Evolutionary conservation across 768 basidiomycete species (phyloP).

Genomic region (Butyriboletus loyo): DNA sequence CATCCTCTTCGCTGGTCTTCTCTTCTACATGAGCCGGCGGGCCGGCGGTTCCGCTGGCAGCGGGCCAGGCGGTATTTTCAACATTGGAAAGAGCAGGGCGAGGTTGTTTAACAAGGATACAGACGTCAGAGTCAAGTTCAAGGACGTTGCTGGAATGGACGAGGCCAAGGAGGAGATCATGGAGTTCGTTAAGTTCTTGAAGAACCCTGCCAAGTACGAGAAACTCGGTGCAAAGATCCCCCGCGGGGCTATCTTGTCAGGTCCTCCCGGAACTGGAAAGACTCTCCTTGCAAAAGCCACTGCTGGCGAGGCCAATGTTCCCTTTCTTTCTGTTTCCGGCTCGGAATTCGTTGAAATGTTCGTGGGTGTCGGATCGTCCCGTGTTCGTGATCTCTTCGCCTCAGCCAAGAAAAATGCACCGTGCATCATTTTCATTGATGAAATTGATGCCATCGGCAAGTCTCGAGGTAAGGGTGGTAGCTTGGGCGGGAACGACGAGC

Average conservation of each 20-base stretch:
- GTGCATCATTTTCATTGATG: constrained; percentile 98
- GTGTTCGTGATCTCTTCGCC: constrained; percentile 96
- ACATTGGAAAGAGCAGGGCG: constrained; percentile 92
- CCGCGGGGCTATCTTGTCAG: constrained; percentile 90
- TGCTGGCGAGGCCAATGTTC: constrained; percentile 95
- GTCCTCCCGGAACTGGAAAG: constrained; percentile 97
- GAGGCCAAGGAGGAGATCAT: constrained; percentile 99
- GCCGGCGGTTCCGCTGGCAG: constrained; percentile 58
- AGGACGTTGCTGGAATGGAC: constrained; percentile 99
- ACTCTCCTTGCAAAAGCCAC: constrained; percentile 98
- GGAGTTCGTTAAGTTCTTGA: constrained; percentile 99
- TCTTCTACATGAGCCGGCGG: constrained; percentile 82
- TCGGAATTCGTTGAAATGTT: constrained; percentile 99
- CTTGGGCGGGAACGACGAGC: constrained; percentile 94
- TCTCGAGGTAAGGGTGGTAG: constrained; percentile 74
- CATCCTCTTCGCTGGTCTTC: constrained; percentile 82
- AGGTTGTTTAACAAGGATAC: constrained; percentile 97
- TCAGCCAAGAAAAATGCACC: constrained; percentile 98
- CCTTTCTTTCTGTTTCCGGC: constrained; percentile 97
- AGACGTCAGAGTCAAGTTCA: constrained; percentile 89
- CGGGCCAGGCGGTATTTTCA: constrained; percentile 89
- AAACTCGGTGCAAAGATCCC: constrained; percentile 97
- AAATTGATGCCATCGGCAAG: constrained; percentile 99
- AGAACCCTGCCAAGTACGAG: constrained; percentile 92
- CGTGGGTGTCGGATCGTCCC: constrained; percentile 96